Evolutionary conservation across 352 stramenopile species (phyloP).

Genomic region (Pythium apleroticum): DNA sequence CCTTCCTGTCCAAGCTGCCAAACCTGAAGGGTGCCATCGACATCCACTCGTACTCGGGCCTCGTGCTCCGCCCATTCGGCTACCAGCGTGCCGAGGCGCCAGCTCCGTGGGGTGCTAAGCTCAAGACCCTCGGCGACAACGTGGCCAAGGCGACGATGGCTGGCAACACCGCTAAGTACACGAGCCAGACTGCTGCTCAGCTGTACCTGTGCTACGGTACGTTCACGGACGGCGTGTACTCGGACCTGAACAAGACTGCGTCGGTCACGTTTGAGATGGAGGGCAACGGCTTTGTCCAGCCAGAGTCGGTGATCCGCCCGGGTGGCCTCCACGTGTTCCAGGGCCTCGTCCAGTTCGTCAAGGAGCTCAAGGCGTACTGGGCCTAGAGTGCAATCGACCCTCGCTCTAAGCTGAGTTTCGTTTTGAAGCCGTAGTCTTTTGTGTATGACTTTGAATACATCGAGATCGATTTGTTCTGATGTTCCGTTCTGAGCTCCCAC

Average conservation of each 20-base stretch:
- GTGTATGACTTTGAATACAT: neutral
- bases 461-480: too few species aligned
- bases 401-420: neutral
- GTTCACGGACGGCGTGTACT: conserved; percentile 36
- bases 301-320: conserved; percentile 29
- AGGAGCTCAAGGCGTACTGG: conserved; percentile 30
- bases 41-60: conserved; percentile 29
- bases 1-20: conserved; percentile 22
- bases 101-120: conserved; percentile 29
- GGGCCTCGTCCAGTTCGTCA: conserved; percentile 30
- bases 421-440: neutral
- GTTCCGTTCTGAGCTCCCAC: neutral
- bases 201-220: conserved; percentile 39
- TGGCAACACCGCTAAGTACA: conserved; percentile 18
- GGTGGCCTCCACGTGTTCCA: conserved; percentile 30
- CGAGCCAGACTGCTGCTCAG: conserved; percentile 24
- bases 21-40: conserved; percentile 22
- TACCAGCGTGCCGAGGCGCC: conserved; percentile 24
- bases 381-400: conserved; percentile 4
- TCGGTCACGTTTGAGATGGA: conserved; percentile 40
- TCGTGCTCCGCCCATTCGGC: conserved; percentile 34
- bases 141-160: conserved; percentile 28
- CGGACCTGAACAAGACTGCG: conserved; percentile 33
- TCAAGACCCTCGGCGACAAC: conserved; percentile 32
- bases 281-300: conserved; percentile 30